Conservation (phyloP, 2,329 filamentous ascomycete genomes). For the Aureobasidium vineae region DNA sequence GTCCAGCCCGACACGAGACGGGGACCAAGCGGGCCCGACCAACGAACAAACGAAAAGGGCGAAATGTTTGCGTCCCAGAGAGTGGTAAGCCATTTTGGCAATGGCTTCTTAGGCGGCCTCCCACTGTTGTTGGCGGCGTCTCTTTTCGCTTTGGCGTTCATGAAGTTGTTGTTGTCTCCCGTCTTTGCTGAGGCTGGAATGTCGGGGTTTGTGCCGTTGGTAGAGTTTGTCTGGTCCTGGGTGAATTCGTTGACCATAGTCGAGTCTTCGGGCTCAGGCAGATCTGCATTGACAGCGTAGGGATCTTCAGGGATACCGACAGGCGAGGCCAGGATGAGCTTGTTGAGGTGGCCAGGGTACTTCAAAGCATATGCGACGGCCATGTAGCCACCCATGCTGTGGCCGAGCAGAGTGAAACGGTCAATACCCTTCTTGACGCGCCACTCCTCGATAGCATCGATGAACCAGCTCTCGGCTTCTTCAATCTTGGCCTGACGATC, state of each 20-base stretch:
- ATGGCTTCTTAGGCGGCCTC: conserved; percentile 55
- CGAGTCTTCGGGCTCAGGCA: conserved; percentile 74
- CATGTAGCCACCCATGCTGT: conserved; percentile 92
- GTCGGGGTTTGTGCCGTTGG: conserved; percentile 35
- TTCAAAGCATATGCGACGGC: conserved; percentile 94
- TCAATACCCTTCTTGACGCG: conserved; percentile 83
- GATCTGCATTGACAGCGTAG: conserved; percentile 74
- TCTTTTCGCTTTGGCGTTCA: conserved; percentile 49
- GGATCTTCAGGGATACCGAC: conserved; percentile 95
- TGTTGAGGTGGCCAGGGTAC: conserved; percentile 91
- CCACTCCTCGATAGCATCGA: conserved; percentile 97
- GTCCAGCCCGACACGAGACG: conserved; percentile 95
- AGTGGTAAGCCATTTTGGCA: conserved; percentile 85
- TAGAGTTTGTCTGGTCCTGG: conserved; percentile 63
- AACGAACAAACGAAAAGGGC: conserved; percentile 85
- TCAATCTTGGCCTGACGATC: conserved; percentile 73
- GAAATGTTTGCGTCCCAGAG: conserved; percentile 98
- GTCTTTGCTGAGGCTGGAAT: conserved; percentile 25
- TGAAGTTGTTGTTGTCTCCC: conserved; percentile 55
- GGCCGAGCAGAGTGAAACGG: conserved; percentile 87
- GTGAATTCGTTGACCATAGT: conserved; percentile 75
- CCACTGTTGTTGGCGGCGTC: conserved; percentile 36
- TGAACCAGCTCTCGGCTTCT: conserved; percentile 93
- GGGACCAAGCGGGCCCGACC: conserved; percentile 84
- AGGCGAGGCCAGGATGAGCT: conserved; percentile 90